Evolutionary conservation across 352 stramenopile genomes (phyloP), one percentile per base, ranked within the genome.

Genomic region (Globisporangium cystogenes): DNA sequence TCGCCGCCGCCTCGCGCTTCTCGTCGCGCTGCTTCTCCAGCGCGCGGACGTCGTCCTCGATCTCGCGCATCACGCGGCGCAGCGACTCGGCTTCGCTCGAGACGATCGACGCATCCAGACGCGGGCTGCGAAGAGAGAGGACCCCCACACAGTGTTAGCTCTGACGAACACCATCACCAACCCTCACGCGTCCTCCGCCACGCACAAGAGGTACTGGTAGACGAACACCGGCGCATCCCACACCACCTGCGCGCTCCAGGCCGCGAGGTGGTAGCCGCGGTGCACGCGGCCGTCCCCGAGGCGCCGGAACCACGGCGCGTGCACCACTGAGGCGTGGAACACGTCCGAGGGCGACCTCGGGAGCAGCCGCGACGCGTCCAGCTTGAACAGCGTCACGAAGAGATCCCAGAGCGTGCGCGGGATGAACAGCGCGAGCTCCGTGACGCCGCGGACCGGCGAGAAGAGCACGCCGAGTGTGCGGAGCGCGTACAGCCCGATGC

Each of bases 151-250:
- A 16, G 33, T 2, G 33, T 16, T 39, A 29, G 26, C 26, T 5
- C 26, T 36, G 12, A 8, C 8, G 31, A 36, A 14, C 31, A 36
- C 4, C 31, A 14, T 8, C 8, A 36, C 8, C 11, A 36, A 3
- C n/a, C n/a, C n/a, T 2, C 26, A 29, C 26, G 5, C 26, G 26
- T 6, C 26, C 26, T 29, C 12, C 21, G 15, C 23, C 27, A 50
- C 81, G 49, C 70, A 92, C 81, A 92, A 87, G 59, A 90, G 64
- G 64, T 90, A 92, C 48, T 76, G 55, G 46, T 87, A 92, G 7
- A 63, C 64, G 44, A 78, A 83, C 11, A 90, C 55, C 3, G 81
- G 81, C 24, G 81, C 70, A 40, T 90, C 76, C 81, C 81, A 92
- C 8, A 84, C 60, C 23, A 92, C 64, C 12, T 65, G 65, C 6